Evolutionary conservation across 2,329 filamentous ascomycete species (phyloP).

Genomic region (Bertia moriformis): DNA sequence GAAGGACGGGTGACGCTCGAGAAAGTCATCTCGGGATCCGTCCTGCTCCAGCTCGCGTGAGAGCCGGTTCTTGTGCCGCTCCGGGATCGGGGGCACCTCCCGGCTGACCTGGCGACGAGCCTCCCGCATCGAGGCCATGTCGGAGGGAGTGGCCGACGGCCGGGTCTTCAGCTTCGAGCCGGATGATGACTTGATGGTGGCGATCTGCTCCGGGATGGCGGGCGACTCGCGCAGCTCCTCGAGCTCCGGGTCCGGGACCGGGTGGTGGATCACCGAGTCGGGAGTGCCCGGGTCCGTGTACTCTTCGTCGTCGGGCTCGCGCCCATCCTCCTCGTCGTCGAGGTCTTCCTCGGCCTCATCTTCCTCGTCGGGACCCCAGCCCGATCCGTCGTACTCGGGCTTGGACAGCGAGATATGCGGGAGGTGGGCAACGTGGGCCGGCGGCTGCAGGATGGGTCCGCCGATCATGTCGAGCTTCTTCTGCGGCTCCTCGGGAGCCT

Average conservation of each 20-base stretch:
- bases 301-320: conserved; percentile 61
- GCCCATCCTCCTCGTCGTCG: conserved; percentile 41
- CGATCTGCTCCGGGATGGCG: not conserved
- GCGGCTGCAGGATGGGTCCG: conserved; percentile 25
- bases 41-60: conserved; percentile 30
- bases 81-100: conserved; percentile 51
- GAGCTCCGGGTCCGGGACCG: conserved; percentile 40
- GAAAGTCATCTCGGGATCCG: no score
- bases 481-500: conserved; percentile 12
- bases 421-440: conserved; percentile 40
- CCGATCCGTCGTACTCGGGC: no score
- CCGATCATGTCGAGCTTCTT: conserved; percentile 18
- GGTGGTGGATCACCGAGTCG: conserved; percentile 78
- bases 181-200: conserved; percentile 27
- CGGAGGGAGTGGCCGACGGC: conserved; percentile 38
- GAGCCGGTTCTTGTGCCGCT: conserved; percentile 40
- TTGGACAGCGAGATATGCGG: conserved; percentile 31
- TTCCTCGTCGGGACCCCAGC: conserved; percentile 41
- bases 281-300: conserved; percentile 66
- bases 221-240: conserved; percentile 19
- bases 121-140: conserved; percentile 21
- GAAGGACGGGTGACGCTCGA: conserved; percentile 53
- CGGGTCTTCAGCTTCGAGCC: conserved; percentile 44
- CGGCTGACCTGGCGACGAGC: conserved; percentile 41
- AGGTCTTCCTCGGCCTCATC: conserved; percentile 36